Conservation (phyloP, 352 stramenopile genomes). For the Pythium rhizo-oryzae region DNA sequence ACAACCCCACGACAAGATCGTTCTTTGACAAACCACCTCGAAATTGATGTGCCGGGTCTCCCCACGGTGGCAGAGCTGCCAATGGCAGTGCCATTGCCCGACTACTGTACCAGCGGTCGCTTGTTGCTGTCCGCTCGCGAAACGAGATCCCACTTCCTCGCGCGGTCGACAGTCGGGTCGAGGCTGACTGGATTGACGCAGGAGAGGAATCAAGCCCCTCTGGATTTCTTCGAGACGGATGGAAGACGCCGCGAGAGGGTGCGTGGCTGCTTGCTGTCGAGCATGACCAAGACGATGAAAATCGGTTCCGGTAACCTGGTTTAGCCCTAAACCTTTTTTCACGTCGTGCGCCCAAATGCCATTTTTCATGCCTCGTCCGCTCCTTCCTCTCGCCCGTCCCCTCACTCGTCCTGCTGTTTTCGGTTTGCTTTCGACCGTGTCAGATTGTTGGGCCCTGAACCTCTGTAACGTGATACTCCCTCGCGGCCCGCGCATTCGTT, state of each 20-base stretch:
- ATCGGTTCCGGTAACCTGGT: neutral
- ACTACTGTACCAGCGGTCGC: neutral
- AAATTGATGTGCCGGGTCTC: neutral
- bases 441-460: conserved; percentile 21
- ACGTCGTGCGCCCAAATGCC: neutral
- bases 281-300: neutral
- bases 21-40: conserved; percentile 2
- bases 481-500: conserved; percentile 23
- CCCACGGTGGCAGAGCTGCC: neutral
- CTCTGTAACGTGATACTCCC: conserved; percentile 25
- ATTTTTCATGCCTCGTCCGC: neutral
- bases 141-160: neutral
- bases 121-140: neutral
- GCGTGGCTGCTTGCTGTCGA: too few relatives aligned
- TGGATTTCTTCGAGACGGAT: neutral
- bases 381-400: neutral
- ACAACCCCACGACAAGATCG: conserved; percentile 18
- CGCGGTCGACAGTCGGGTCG: neutral
- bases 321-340: neutral
- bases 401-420: conserved; percentile 26
- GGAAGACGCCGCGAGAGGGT: too few relatives aligned
- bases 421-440: conserved; percentile 9
- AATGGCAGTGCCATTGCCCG: too few relatives aligned
- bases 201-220: neutral
- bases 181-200: neutral